Evolutionary conservation across 768 basidiomycete genomes (phyloP).

Genomic region (Pleurotus cornucopiae): DNA sequence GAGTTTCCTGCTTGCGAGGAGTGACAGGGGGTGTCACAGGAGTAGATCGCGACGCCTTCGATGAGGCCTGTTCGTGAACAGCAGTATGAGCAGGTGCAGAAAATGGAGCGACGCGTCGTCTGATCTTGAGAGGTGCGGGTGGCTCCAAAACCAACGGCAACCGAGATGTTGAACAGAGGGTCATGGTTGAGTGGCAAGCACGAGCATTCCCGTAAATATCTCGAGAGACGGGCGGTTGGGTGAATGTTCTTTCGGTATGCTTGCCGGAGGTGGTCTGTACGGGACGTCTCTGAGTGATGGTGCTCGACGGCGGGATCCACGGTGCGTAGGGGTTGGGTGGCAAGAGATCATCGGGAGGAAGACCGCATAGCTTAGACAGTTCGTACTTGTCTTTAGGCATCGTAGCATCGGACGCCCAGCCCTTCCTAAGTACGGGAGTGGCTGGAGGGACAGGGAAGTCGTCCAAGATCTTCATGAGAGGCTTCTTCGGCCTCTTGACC

Average conservation of each 20-base stretch:
- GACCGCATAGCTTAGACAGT: background rate
- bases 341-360: slow-evolving; percentile 1
- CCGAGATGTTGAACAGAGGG: background rate
- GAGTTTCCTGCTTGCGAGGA: background rate
- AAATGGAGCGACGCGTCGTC: background rate
- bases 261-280: background rate
- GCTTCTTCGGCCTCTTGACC: background rate
- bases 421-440: background rate
- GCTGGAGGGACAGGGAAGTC: background rate
- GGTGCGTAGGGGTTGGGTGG: slow-evolving; percentile 3
- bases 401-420: background rate
- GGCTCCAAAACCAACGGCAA: background rate
- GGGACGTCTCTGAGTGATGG: background rate
- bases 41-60: too few relatives aligned
- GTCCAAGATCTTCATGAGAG: background rate
- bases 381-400: background rate
- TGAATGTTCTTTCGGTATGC: background rate
- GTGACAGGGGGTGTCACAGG: too few relatives aligned
- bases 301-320: background rate
- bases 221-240: background rate
- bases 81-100: background rate
- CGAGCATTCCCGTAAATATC: slow-evolving; percentile 1
- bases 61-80: too few relatives aligned
- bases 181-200: slow-evolving; percentile 2
- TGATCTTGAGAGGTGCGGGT: background rate